Evolutionary conservation across 768 basidiomycete species (phyloP).

Genomic region (Nevesoporus exiguus): DNA sequence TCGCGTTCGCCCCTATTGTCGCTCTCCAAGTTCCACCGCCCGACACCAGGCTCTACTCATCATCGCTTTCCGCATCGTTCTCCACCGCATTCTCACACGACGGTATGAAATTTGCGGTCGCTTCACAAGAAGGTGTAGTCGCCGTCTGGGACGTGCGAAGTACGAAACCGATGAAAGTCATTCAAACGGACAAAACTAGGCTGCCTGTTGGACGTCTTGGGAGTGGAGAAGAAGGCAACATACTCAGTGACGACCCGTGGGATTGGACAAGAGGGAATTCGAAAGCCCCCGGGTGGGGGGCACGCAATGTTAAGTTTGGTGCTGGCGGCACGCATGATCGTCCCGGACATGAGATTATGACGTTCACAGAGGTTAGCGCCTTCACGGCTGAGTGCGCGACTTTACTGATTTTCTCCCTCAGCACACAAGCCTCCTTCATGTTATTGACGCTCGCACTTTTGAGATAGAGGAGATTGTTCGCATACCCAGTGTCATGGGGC

Average conservation of each 20-base stretch:
- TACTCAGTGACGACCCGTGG: conserved; percentile 62
- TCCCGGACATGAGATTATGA: conserved; percentile 70
- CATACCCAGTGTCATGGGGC: conserved; percentile 42
- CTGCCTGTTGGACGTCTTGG: conserved; percentile 28
- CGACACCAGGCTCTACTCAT: conserved; percentile 38
- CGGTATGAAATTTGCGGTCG: conserved; percentile 78
- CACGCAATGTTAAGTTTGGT: conserved; percentile 83
- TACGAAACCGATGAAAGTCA: conserved; percentile 64
- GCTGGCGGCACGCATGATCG: conserved; percentile 48
- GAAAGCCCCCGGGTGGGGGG: conserved; percentile 78
- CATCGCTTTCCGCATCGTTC: conserved; percentile 67
- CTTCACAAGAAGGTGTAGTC: conserved; percentile 76
- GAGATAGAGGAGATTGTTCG: conserved; percentile 68
- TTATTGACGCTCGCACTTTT: conserved; percentile 86
- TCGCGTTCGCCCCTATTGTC: conserved; percentile 63
- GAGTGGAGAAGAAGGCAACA: conserved; percentile 44
- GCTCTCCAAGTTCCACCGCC: conserved; percentile 67
- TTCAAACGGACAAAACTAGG: conserved; percentile 49
- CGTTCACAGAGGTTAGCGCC: conserved; percentile 78
- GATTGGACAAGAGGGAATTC: conserved; percentile 60
- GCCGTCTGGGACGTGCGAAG: conserved; percentile 83
- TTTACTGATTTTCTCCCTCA: conserved; percentile 31
- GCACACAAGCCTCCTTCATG: conserved; percentile 80
- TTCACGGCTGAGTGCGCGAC: not conserved
- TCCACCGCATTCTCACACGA: conserved; percentile 75